These are phyloP conservation scores for Eucalyptus regnans DNA, from an alignment of 345 rosid species.

Conservation along the genomic window DNA sequence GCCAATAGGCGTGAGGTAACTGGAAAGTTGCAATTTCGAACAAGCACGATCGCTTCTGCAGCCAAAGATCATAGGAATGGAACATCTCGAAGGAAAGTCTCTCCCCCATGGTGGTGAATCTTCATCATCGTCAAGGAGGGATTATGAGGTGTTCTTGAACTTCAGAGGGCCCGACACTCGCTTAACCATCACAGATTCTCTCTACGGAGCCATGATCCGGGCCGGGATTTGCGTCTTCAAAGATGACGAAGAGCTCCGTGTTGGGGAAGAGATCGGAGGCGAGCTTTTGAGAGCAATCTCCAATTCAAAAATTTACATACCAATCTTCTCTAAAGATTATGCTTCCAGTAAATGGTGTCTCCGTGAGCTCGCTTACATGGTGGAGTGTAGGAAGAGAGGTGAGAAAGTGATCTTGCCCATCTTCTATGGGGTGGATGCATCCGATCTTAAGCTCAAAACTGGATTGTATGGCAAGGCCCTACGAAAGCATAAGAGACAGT, in stretches of 20 bases:
- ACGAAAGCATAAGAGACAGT: too few species aligned
- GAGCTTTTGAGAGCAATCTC: fast-evolving
- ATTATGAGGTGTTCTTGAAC: fast-evolving
- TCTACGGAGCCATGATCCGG: fast-evolving
- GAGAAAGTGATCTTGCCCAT: too few species aligned
- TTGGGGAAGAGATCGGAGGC: fast-evolving
- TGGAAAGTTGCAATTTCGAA: too few species aligned
- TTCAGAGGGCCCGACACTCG: fast-evolving
- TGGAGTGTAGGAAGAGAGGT: fast-evolving
- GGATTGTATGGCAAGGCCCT: too few species aligned
- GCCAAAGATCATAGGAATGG: too few species aligned
- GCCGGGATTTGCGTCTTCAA: fast-evolving
- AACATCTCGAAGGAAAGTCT: fast-evolving
- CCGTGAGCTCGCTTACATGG: fast-evolving
- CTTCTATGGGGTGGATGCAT: too few species aligned
- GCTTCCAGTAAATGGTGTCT: too few species aligned
- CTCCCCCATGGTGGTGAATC: fast-evolving
- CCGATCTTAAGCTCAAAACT: too few species aligned
- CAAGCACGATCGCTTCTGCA: fast-evolving
- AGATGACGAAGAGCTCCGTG: fast-evolving
- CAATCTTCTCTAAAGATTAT: too few species aligned
- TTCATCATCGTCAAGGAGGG: fast-evolving
- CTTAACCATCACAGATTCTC: fast-evolving
- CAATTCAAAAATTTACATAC: too few species aligned
- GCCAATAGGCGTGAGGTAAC: too few species aligned